Conservation (phyloP, 208 protist genomes). For the Leishmania arabica region DNA sequence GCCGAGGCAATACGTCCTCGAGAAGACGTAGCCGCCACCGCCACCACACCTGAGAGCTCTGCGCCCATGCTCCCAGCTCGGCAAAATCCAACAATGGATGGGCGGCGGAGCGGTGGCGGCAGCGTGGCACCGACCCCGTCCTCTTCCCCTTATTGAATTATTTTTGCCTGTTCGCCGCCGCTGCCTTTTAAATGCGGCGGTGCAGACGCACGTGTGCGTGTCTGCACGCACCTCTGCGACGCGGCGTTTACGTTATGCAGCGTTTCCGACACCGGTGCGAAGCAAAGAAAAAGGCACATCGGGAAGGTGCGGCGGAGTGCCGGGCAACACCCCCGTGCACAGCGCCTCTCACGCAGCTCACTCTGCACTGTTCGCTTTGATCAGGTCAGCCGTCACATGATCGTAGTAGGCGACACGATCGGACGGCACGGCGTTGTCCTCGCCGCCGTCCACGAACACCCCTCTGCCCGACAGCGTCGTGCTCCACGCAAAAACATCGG, state of each 20-base stretch:
- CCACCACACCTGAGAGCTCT: not conserved
- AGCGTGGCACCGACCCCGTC: not conserved
- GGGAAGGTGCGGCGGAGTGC: not conserved
- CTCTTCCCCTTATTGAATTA: not conserved
- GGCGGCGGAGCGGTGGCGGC: not conserved
- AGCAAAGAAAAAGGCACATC: not conserved
- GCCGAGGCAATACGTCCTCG: not conserved
- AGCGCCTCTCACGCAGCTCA: not conserved
- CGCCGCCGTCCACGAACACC: constrained; percentile 59
- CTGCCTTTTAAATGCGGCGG: not conserved
- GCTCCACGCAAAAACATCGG: constrained; percentile 35
- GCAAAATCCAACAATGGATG: not conserved
- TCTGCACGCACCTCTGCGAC: not conserved
- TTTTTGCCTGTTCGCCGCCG: not conserved
- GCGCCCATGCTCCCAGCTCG: not conserved
- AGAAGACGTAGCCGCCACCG: not conserved
- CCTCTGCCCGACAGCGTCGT: constrained; percentile 33
- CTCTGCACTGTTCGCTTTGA: constrained; percentile 57
- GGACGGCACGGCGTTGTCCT: constrained; percentile 45
- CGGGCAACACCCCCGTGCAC: not conserved
- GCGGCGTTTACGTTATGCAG: not conserved
- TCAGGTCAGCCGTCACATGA: constrained; percentile 80
- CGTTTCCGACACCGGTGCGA: not conserved
- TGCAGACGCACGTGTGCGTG: not conserved
- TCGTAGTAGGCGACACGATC: constrained; percentile 77